phyloP scores from a whole-genome alignment of 371 early-diverging fungal genomes.

The Circinella umbellata region DNA sequence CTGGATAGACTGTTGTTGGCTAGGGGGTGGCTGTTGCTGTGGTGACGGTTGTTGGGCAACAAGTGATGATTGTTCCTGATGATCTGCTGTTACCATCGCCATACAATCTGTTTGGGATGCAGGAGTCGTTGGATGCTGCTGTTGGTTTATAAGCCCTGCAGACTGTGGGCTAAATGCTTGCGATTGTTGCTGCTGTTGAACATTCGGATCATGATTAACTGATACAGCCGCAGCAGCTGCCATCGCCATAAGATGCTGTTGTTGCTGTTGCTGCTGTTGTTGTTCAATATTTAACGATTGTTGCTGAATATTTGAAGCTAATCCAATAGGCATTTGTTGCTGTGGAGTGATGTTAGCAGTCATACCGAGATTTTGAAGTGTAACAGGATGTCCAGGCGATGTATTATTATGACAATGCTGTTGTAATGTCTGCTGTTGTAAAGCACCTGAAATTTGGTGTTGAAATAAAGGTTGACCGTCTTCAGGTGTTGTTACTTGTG shows the following conservation, averaged over 20 bases:
- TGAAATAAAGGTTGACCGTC: slow-evolving; percentile 22
- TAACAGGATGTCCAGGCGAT: neutral
- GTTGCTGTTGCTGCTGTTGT: slow-evolving; percentile 6
- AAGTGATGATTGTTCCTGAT: slow-evolving; percentile 2
- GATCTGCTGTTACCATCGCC: slow-evolving; percentile 6
- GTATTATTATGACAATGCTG: neutral
- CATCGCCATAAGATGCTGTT: slow-evolving; percentile 17
- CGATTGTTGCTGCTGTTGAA: slow-evolving; percentile 5
- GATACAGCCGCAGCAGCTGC: slow-evolving; percentile 8
- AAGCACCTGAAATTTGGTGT: neutral
- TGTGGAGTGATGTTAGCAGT: neutral
- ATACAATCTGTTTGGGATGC: slow-evolving; percentile 6
- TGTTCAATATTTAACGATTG: neutral
- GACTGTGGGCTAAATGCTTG: neutral
- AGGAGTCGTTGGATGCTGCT: neutral
- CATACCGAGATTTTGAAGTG: slow-evolving; percentile 4
- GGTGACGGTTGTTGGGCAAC: neutral
- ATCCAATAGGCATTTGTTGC: slow-evolving; percentile 4
- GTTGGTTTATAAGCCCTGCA: slow-evolving; percentile 13
- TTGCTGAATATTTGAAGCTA: neutral
- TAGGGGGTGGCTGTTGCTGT: neutral
- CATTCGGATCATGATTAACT: slow-evolving; percentile 1
- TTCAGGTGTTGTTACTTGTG: slow-evolving; percentile 21
- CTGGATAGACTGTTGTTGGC: slow-evolving; percentile 12
- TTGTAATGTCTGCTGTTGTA: slow-evolving; percentile 3